Base-by-base conservation (phyloP, 2,329 filamentous ascomycete genomes). In the Orbilia blumenaviensis region DNA sequence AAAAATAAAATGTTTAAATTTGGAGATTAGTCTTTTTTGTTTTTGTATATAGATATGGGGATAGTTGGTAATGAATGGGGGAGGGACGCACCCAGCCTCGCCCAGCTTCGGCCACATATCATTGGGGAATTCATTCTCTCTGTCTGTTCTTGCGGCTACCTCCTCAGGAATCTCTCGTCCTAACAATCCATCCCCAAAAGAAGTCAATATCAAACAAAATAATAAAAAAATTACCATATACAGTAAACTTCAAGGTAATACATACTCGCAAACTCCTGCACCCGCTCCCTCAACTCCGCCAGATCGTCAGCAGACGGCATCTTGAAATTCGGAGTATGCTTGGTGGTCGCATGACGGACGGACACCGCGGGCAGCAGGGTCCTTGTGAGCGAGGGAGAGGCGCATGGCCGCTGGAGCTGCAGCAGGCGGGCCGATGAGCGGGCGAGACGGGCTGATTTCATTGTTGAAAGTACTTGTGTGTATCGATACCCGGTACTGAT, bases 41-140 rank as follows among this genome's bases (percentile, higher is more conserved):
- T n/a, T n/a, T n/a, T n/a, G n/a, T n/a, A n/a, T n/a, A n/a, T n/a
- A n/a, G n/a, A n/a, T n/a, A n/a, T n/a, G n/a, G n/a, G n/a, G n/a
- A n/a, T n/a, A n/a, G n/a, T n/a, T n/a, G 29, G 23, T 27, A 1
- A 14, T 14, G 16, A 25, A 56, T 14, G 16, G 7, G 16, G 18
- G 41, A 12, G 46, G 1, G n/a, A 42, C 76, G 42, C 82, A 86
- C 81, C 89, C 95, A 34, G 95, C 95, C 78, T 93, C 91, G 77
- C 95, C 95, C 58, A 99, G 86, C 84, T 97, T 97, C 82, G 87
- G 86, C 95, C 95, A 99, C 91, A 99, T 94, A 5, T 91, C 89
- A 60, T 89, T 87, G 2, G 95, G 95, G 83, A 99, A 99, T 56
- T 89, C 89, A 86, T 98, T 98, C 81, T 87, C 86, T 81, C 88